Base-by-base conservation (phyloP, 108 stramenopile species). In the Parietichytrium sp. region DNA sequence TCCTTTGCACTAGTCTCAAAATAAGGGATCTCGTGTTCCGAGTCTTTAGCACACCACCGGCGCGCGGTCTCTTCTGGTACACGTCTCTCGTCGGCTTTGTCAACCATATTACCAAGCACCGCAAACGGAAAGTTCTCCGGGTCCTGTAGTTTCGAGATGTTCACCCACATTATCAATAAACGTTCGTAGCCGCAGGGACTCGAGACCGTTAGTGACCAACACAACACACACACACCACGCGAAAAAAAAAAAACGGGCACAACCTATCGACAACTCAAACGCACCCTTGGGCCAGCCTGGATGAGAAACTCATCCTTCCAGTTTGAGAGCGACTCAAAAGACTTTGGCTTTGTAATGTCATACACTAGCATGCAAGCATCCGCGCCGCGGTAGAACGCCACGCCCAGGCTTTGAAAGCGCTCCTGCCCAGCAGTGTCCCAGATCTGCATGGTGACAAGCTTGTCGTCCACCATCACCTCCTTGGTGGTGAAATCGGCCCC, bases 401-500 rank as follows among this genome's bases (percentile, higher is more conserved):
- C 90, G 7, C 98, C 98, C 29, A 99, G 85, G 23, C 90, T 91
- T 86, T 97, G 95, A 87, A 99, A 99, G 51, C 97, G 88, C 88
- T 99, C 98, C 80, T 95, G 96, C 25, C 98, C 98, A 12, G 98
- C 98, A 0, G 98, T 99, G 85, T 99, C 98, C 98, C 98, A 99
- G 80, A 99, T 97, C 90, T 96, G 93, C 3, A 98, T 85, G 31
- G 93, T 97, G 27, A 96, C 95, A 10, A 92, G 79, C 78, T 91
- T 88, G 38, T 89, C 90, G 36, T 89, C 88, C 49, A 90, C 85
- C 15, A 82, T 48, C 18, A 95, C 87, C 30, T 97, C 94, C 81
- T 96, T 97, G 52, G 91, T 89, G 29, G 96, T 83, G 81, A 97
- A 98, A 80, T 99, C 98, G 12, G 97, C 97, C 6, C 98, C 98